Evolutionary conservation across 148 eudicot genomes (phyloP).

Genomic region (Salicornia ramosissima): DNA sequence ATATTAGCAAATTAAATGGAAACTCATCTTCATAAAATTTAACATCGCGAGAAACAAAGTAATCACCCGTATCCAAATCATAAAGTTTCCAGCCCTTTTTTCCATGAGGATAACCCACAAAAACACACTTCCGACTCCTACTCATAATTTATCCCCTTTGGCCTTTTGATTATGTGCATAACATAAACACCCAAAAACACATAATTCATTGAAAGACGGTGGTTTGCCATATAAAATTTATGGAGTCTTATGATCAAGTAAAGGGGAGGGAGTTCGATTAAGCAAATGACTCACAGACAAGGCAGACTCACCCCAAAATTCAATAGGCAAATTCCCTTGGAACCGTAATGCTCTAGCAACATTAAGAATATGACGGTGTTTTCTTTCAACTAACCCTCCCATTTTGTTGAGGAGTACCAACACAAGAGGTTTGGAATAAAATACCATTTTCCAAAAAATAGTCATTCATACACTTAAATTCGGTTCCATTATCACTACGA

Average conservation of each 20-base stretch:
- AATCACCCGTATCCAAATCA: not conserved
- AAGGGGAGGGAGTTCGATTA: not conserved
- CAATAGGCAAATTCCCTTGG: too few relatives aligned
- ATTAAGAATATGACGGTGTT: too few relatives aligned
- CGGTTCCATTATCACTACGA: slow-evolving; percentile 6
- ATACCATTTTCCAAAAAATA: not conserved
- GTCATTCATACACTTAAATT: not conserved
- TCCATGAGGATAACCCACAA: not conserved
- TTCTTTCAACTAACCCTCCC: too few relatives aligned
- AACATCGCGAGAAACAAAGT: not conserved
- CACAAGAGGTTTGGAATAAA: not conserved
- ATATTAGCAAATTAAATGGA: not conserved
- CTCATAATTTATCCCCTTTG: too few relatives aligned
- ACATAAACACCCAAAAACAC: not conserved
- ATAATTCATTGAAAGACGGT: not conserved
- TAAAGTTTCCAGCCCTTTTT: slow-evolving; percentile 1
- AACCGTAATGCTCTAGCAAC: too few relatives aligned
- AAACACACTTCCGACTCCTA: not conserved
- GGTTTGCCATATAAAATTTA: not conserved
- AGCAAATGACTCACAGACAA: not conserved
- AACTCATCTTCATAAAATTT: not conserved
- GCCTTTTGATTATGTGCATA: not conserved
- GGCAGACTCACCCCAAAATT: slow-evolving; percentile 4
- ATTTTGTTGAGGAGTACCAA: too few relatives aligned
- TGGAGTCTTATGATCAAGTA: not conserved